Evolutionary conservation across 2,329 filamentous ascomycete species (phyloP).

Genomic region (Albophoma yamanashiensis): DNA sequence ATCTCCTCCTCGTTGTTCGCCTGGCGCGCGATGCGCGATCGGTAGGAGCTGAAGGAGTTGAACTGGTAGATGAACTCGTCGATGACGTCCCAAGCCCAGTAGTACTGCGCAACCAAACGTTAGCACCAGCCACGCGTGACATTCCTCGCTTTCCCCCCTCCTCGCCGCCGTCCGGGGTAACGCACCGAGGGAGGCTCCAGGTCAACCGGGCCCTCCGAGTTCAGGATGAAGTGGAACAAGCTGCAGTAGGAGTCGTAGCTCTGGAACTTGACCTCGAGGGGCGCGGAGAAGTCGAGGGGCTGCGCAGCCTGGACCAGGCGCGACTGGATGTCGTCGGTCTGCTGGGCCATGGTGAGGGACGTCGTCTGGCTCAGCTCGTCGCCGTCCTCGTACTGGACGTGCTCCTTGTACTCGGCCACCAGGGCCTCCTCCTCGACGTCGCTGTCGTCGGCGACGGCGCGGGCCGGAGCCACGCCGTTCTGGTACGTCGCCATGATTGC

Average conservation of each 20-base stretch:
- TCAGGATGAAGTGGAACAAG: slow-evolving; percentile 97
- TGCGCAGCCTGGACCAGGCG: slow-evolving; percentile 86
- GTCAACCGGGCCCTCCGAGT: slow-evolving; percentile 97
- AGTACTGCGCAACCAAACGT: slow-evolving; percentile 53
- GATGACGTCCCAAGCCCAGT: slow-evolving; percentile 99
- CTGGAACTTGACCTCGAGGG: slow-evolving; percentile 92
- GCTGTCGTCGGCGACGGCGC: slow-evolving; percentile 66
- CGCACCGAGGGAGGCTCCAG: slow-evolving; percentile 91
- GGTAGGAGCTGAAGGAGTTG: slow-evolving; percentile 97
- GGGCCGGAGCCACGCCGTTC: slow-evolving; percentile 49
- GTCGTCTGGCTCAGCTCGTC: slow-evolving; percentile 68
- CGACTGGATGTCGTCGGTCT: slow-evolving; percentile 85
- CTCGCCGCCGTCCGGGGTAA: slow-evolving; percentile 10
- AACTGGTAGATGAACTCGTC: slow-evolving; percentile 99
- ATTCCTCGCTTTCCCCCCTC: background rate
- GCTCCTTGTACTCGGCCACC: slow-evolving; percentile 91
- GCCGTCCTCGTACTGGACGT: slow-evolving; percentile 86
- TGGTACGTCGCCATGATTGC: slow-evolving; percentile 49
- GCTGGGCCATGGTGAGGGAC: slow-evolving; percentile 58
- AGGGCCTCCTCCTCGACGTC: slow-evolving; percentile 95
- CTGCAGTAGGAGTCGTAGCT: slow-evolving; percentile 99
- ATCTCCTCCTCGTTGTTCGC: slow-evolving; percentile 86
- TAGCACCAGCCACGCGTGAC: background rate
- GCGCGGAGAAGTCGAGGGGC: slow-evolving; percentile 90
- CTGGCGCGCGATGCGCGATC: slow-evolving; percentile 78